phyloP scores from a whole-genome alignment of 331 rosid genomes.

The Saraca asoca region DNA sequence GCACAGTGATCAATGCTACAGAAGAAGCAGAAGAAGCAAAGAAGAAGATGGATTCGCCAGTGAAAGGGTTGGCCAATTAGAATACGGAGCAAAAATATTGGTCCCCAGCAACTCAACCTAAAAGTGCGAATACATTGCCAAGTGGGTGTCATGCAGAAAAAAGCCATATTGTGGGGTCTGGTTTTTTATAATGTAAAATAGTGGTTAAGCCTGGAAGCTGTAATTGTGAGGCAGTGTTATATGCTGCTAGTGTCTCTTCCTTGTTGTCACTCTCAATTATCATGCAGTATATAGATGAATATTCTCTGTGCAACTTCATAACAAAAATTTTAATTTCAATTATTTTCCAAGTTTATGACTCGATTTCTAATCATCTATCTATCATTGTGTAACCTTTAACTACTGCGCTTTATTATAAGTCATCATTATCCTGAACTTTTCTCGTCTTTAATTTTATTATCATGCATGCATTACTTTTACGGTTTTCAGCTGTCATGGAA shows the following conservation, averaged over 20 bases:
- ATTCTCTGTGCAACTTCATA: too few relatives aligned
- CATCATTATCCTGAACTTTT: slow-evolving; percentile 1
- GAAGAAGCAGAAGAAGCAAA: neutral
- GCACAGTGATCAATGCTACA: slow-evolving; percentile 39
- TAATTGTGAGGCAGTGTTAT: slow-evolving; percentile 28
- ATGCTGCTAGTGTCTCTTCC: slow-evolving; percentile 23
- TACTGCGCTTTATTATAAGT: neutral
- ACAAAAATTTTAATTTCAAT: too few relatives aligned
- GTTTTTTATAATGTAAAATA: slow-evolving; percentile 15
- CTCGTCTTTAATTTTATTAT: too few relatives aligned
- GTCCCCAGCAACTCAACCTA: neutral
- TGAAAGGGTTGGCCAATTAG: too few relatives aligned
- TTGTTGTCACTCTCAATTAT: slow-evolving; percentile 28
- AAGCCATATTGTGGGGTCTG: slow-evolving; percentile 31
- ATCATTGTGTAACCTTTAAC: too few relatives aligned
- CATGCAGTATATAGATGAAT: too few relatives aligned
- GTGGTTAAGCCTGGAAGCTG: slow-evolving; percentile 32
- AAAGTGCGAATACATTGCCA: neutral
- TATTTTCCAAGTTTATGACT: too few relatives aligned
- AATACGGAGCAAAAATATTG: too few relatives aligned
- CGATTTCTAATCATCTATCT: too few relatives aligned
- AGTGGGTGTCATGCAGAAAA: slow-evolving; percentile 7
- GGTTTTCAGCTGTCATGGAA: slow-evolving; percentile 23
- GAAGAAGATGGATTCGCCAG: neutral
- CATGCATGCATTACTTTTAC: too few relatives aligned